These are phyloP conservation scores for Phytophthora hybrid DNA, from an alignment of 352 stramenopile species.

Conservation along the genomic window DNA sequence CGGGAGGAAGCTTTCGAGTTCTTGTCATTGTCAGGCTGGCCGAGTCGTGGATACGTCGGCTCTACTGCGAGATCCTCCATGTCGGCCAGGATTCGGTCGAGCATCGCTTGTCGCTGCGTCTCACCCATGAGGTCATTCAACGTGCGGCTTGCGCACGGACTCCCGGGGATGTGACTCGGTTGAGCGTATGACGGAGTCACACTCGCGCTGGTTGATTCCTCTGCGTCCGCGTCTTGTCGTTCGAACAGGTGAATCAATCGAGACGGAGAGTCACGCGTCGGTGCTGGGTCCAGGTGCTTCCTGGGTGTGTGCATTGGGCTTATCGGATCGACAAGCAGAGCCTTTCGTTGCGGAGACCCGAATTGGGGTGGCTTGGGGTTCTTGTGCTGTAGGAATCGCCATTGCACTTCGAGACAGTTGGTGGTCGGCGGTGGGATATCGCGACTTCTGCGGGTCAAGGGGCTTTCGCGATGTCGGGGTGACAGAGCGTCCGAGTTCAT, in stretches of 20 bases:
- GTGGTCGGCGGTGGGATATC: slow-evolving; percentile 31
- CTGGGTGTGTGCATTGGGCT: neutral
- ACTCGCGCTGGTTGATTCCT: neutral
- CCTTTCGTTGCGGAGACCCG: slow-evolving; percentile 14
- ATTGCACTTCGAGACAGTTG: slow-evolving; percentile 61
- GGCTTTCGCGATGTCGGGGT: slow-evolving; percentile 31
- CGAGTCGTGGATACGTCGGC: slow-evolving; percentile 36
- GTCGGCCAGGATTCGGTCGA: slow-evolving; percentile 70
- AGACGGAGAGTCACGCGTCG: slow-evolving; percentile 22
- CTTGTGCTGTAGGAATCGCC: slow-evolving; percentile 60
- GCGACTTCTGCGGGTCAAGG: slow-evolving; percentile 41
- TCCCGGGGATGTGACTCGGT: slow-evolving; percentile 20
- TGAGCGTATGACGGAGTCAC: neutral
- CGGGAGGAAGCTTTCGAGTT: slow-evolving; percentile 2
- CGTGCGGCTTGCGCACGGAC: slow-evolving; percentile 28
- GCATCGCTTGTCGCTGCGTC: slow-evolving; percentile 67
- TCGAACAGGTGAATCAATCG: slow-evolving; percentile 39
- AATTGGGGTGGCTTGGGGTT: slow-evolving; percentile 40
- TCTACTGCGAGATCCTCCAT: slow-evolving; percentile 63
- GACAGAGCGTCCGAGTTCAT: slow-evolving; percentile 31
- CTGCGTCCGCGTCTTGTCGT: slow-evolving; percentile 16
- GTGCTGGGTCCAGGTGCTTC: neutral
- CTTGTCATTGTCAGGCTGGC: slow-evolving; percentile 9
- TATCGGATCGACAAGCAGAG: slow-evolving; percentile 13
- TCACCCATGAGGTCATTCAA: slow-evolving; percentile 67